Base-by-base conservation (phyloP, 306 rosid genomes). In the Prinsepia uniflora region DNA sequence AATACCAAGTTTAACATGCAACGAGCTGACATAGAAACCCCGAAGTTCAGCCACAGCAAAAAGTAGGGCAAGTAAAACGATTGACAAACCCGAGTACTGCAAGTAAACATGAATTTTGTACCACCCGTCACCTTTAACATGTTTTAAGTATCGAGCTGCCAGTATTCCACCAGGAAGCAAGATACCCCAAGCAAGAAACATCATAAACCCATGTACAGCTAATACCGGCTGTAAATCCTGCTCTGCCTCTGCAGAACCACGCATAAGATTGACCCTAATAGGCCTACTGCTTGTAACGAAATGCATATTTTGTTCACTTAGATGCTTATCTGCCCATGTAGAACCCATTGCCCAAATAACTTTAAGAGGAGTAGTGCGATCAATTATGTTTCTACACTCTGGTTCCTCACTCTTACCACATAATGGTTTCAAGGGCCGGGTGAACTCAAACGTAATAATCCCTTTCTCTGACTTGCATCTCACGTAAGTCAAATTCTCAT, bases 301-400 rank as follows among this genome's bases (percentile, higher is more conserved):
- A 86, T 93, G 98, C 97, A 93, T 93, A 65, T 93, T 93, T 69
- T 86, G 80, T 46, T 84, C 88, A 43, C 81, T 86, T 34, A 90
- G 81, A 81, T 73, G 80, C 7, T 59, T 80, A 72, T 81, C 76
- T 19, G 79, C 70, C 98, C 98, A 93, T 67, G 61, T 79, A 78
- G 96, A 73, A 82, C 98, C 98, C 97, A 93, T 87, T 24, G 97
- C 98, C 98, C 98, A 93, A 55, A 90, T 78, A 79, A 90, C 84
- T 74, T 88, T 90, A n/a, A 93, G 92, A 34, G 97, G 96, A 63
- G 96, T 83, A 43, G 94, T 85, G 60, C 79, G 86, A 81, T 90
- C 98, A 45, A 93, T 85, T 73, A 87, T 81, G 85, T 93, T 90
- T 61, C 67, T 85, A 83, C 98, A 93, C 57, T 90, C 90, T 30